A percentile compares a stretch with the other conserved stretches of the same genome.
Conservation (phyloP, 106 monocot genomes). For the Dendrobium nobile region DNA sequence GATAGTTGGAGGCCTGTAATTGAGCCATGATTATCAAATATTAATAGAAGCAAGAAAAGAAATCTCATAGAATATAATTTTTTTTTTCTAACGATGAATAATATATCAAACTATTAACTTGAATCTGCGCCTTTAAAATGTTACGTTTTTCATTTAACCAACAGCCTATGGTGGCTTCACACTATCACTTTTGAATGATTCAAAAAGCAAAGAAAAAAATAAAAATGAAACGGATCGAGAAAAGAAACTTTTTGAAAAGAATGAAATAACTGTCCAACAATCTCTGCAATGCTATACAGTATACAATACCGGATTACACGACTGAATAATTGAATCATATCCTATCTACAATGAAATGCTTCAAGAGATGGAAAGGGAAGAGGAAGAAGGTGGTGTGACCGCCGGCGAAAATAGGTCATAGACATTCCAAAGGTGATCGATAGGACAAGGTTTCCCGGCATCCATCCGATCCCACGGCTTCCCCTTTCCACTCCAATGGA, state of each 20-base stretch:
- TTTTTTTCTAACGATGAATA: too few species aligned
- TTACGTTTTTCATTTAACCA: too few species aligned
- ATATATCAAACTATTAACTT: too few species aligned
- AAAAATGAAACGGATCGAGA: background rate
- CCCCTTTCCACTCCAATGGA: constrained; percentile 51
- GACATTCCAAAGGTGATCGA: constrained; percentile 29
- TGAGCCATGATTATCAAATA: too few species aligned
- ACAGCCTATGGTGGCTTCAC: too few species aligned
- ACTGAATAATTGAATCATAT: too few species aligned
- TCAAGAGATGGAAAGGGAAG: background rate
- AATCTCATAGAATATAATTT: too few species aligned
- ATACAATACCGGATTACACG: background rate
- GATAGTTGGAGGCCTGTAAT: too few species aligned
- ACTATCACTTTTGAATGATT: too few species aligned
- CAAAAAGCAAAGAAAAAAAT: background rate
- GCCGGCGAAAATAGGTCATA: constrained; percentile 22
- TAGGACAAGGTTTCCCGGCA: constrained; percentile 22
- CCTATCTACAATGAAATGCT: background rate
- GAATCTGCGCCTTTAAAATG: too few species aligned
- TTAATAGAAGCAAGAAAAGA: too few species aligned
- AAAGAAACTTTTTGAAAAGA: background rate
- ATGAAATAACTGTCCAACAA: background rate
- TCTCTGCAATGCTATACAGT: background rate
- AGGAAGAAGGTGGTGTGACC: background rate
- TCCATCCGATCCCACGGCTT: constrained; percentile 46